Evolutionary conservation across 345 rosid genomes (phyloP), one percentile per base, ranked within the genome.

Genomic region (Hirschfeldia incana): DNA sequence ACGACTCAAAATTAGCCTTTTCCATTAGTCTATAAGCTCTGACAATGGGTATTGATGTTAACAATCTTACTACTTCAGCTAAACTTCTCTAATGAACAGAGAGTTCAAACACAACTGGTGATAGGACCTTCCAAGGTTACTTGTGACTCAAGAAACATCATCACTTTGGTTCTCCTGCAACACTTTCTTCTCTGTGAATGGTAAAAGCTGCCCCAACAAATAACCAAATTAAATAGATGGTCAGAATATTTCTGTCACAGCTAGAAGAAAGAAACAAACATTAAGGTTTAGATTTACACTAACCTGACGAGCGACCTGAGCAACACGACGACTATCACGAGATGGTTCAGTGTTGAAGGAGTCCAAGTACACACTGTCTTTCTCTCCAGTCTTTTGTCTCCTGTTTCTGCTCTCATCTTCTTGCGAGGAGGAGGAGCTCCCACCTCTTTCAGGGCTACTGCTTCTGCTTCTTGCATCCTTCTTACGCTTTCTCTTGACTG

Each of bases 251-350:
- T 17, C 57, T 51, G 57, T 49, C 57, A n/a, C 57, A n/a, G 17
- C 57, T 13, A 49, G 57, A 49, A 49, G 57, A 49, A 49, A 49
- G 32, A 71, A 49, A 49, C 44, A 71, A 71, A 49, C 34, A 37
- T 37, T 37, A 37, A 8, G 42, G n/a, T 57, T 1, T 59, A 46
- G 58, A 64, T 46, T 79, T 12, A 82, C 86, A 82, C 88, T 67
- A 79, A 90, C 98, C 97, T 91, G 89, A 67, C 84, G 87, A 83
- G 92, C 93, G 67, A 89, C 87, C 76, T 86, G 91, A n/a, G 76
- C 80, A n/a, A 80, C 80, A 57, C 83, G 76, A 30, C 85, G 78
- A 76, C 76, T 82, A 76, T 83, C 88, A 61, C 84, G 76, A 75
- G 88, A 71, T 73, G 94, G 82, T 83, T 87, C 90, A 59, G 84